A percentile compares a stretch with the other conserved stretches of the same genome.
Conservation (phyloP, 2,329 filamentous ascomycete genomes). For the Alternaria arbusti region DNA sequence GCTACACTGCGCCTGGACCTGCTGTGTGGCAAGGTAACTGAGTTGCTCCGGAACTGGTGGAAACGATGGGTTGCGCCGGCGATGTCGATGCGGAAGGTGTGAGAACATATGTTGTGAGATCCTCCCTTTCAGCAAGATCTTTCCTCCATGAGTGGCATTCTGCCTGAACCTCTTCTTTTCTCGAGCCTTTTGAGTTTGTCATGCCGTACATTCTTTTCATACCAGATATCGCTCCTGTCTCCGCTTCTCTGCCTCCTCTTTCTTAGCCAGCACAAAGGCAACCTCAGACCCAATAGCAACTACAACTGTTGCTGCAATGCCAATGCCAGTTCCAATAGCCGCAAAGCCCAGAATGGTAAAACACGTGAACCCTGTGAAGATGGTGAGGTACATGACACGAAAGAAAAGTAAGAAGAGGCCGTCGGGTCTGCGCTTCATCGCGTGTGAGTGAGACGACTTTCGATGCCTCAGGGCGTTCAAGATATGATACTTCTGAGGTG, state of each 20-base stretch:
- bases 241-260: constrained; percentile 6
- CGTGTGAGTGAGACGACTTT: not conserved
- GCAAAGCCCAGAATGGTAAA: constrained; percentile 22
- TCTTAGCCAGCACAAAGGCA: constrained; percentile 11
- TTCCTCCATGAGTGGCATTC: not conserved
- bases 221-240: constrained; percentile 12
- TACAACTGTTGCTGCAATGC: constrained; percentile 14
- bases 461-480: not conserved
- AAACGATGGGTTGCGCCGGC: not conserved
- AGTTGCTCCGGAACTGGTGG: not conserved
- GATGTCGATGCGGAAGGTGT: not conserved
- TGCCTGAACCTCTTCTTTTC: not conserved
- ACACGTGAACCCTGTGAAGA: constrained; percentile 17
- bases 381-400: constrained; percentile 19
- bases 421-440: constrained; percentile 10
- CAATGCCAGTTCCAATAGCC: constrained; percentile 13
- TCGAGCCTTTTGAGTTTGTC: not conserved
- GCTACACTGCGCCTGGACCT: constrained; percentile 37
- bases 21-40: constrained; percentile 30
- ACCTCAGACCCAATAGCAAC: constrained; percentile 18
- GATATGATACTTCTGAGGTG: not conserved
- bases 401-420: constrained; percentile 21
- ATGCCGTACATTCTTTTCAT: not conserved
- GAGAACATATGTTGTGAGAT: not conserved
- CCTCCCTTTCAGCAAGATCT: not conserved